phyloP scores from a whole-genome alignment of 1,284 basidiomycete genomes.

The Takashimella tepidaria region DNA sequence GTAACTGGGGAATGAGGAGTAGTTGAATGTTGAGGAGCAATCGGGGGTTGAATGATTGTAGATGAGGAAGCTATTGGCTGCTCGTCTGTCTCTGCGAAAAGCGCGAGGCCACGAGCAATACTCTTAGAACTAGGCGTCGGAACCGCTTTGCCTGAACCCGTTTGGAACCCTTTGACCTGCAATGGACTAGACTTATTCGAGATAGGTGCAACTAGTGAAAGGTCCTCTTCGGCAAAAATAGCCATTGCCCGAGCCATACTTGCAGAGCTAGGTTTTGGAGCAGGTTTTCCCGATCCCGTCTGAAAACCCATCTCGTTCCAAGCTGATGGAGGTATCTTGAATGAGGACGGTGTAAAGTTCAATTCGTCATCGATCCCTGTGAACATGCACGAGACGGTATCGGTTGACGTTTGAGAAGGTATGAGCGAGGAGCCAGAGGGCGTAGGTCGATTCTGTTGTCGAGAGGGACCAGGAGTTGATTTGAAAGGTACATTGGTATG shows the following conservation, averaged over 20 bases:
- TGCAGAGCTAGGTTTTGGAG: neutral
- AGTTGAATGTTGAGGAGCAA: neutral
- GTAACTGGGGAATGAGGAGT: conserved; percentile 1
- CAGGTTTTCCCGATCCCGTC: too few relatives aligned
- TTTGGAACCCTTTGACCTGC: conserved; percentile 11
- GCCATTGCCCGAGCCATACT: too few relatives aligned
- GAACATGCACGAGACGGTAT: conserved; percentile 10
- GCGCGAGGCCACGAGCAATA: conserved; percentile 7
- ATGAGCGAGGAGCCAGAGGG: neutral
- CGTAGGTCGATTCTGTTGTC: neutral
- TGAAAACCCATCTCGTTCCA: too few relatives aligned
- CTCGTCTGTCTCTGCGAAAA: conserved; percentile 9
- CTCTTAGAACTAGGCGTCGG: neutral
- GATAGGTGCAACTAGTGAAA: too few relatives aligned
- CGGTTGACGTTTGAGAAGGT: conserved; percentile 15
- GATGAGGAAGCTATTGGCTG: neutral
- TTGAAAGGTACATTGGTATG: neutral
- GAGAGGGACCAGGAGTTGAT: too few relatives aligned
- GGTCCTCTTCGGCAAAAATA: too few relatives aligned
- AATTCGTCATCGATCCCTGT: conserved; percentile 6
- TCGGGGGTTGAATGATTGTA: neutral
- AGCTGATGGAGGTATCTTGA: conserved; percentile 2
- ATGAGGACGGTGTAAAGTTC: too few relatives aligned
- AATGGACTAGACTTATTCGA: too few relatives aligned
- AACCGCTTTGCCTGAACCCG: conserved; percentile 8